Percentiles rank a stretch among this genome's conserved stretches.
Conservation (phyloP, 2,329 filamentous ascomycete genomes). For the Epichloe hybrida region DNA sequence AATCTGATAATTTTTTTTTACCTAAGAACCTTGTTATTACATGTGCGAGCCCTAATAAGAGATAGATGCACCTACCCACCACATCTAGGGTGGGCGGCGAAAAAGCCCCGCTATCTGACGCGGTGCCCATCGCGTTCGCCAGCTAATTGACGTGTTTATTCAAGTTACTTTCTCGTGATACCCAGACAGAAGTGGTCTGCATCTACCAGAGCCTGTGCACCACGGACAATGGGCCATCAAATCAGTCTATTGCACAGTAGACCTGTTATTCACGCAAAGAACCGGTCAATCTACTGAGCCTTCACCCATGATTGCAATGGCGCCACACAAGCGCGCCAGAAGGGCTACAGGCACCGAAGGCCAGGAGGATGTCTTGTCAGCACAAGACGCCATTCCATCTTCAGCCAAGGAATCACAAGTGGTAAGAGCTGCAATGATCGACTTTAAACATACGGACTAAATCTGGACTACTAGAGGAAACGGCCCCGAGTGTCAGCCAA, state of each 20-base stretch:
- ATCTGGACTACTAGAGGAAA: constrained; percentile 12
- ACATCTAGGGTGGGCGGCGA: too few relatives aligned
- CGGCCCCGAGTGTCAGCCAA: constrained; percentile 1
- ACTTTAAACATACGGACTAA: not conserved
- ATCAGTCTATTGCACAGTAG: not conserved
- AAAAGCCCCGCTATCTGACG: too few relatives aligned
- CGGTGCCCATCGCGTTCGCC: too few relatives aligned
- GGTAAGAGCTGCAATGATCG: not conserved
- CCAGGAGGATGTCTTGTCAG: not conserved
- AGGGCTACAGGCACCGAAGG: constrained; percentile 10
- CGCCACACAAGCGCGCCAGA: constrained; percentile 29
- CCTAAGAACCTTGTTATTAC: too few relatives aligned
- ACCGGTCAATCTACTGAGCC: not conserved
- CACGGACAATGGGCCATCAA: not conserved
- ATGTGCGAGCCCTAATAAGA: too few relatives aligned
- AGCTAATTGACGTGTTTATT: too few relatives aligned
- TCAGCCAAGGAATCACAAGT: not conserved
- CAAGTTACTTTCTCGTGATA: too few relatives aligned
- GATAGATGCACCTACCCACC: too few relatives aligned
- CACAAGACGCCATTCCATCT: not conserved
- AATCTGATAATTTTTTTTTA: too few relatives aligned
- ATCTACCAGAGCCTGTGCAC: not conserved
- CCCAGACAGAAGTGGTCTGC: too few relatives aligned
- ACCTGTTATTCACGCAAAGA: not conserved
- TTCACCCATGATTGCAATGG: constrained; percentile 12